Conservation (phyloP, 345 rosid genomes). For the Eucalyptus pauciflora region DNA sequence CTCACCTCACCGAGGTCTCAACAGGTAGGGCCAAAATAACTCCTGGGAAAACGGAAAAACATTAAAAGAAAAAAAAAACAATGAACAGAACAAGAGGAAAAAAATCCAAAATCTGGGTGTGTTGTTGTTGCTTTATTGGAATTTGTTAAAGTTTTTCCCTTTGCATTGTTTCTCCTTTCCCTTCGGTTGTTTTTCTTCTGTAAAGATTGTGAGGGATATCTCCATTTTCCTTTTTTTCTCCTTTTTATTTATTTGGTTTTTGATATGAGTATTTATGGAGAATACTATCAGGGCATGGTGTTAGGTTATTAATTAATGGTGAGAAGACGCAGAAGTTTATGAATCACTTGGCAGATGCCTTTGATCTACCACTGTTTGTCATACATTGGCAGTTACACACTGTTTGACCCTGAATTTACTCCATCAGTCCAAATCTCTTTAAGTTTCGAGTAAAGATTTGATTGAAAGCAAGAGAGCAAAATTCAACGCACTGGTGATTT, state of each 20-base stretch:
- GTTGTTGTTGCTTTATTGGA: neutral
- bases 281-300: neutral
- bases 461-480: neutral
- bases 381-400: neutral
- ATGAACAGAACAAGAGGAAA: no score
- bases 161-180: neutral
- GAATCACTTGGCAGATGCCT: neutral
- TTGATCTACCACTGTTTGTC: neutral
- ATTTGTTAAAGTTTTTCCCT: neutral
- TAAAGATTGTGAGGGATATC: neutral
- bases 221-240: neutral
- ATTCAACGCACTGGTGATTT: neutral
- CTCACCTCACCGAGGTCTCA: constrained; percentile 24
- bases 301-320: neutral
- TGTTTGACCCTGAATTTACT: neutral
- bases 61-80: neutral
- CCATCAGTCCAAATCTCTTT: neutral
- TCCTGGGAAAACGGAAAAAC: neutral
- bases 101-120: neutral
- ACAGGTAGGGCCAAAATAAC: constrained; percentile 26
- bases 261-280: neutral
- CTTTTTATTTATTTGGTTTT: neutral
- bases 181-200: neutral
- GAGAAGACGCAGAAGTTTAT: neutral
- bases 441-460: neutral